Conservation (phyloP, 345 rosid genomes). For the Populus ilicifolia region DNA sequence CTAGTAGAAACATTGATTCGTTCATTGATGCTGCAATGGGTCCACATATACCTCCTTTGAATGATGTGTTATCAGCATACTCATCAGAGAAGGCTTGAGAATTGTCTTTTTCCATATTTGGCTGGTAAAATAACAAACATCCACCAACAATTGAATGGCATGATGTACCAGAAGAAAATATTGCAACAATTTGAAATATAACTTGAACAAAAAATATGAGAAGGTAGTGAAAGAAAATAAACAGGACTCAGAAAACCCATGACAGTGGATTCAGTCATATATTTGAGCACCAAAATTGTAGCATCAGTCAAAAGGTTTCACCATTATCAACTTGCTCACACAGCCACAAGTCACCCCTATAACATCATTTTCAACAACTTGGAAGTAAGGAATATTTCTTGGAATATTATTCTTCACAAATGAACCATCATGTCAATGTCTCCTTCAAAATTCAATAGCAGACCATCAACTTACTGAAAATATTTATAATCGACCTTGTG, state of each 20-base stretch:
- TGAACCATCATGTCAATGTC: too few species aligned
- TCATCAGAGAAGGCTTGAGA: conserved; percentile 31
- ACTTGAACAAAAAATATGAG: background rate
- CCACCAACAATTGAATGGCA: conserved; percentile 12
- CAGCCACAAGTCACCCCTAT: background rate
- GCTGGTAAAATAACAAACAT: conserved; percentile 35
- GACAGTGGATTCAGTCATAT: too few species aligned
- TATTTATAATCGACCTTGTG: background rate
- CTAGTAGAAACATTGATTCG: conserved; percentile 79
- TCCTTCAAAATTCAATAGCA: too few species aligned
- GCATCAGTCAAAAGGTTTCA: background rate
- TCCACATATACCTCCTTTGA: conserved; percentile 76
- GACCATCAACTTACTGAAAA: background rate
- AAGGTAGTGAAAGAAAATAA: background rate
- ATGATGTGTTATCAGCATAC: conserved; percentile 39
- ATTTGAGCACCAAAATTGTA: too few species aligned
- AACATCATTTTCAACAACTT: background rate
- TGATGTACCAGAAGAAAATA: background rate
- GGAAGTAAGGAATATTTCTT: background rate
- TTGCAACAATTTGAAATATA: background rate
- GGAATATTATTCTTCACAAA: too few species aligned
- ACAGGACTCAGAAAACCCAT: too few species aligned
- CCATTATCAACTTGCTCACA: background rate
- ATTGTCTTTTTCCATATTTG: conserved; percentile 30
- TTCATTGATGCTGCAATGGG: conserved; percentile 90